These are phyloP conservation scores for Microascus cirrosus DNA, from an alignment of 2,329 filamentous ascomycete genomes.

Conservation along the genomic window DNA sequence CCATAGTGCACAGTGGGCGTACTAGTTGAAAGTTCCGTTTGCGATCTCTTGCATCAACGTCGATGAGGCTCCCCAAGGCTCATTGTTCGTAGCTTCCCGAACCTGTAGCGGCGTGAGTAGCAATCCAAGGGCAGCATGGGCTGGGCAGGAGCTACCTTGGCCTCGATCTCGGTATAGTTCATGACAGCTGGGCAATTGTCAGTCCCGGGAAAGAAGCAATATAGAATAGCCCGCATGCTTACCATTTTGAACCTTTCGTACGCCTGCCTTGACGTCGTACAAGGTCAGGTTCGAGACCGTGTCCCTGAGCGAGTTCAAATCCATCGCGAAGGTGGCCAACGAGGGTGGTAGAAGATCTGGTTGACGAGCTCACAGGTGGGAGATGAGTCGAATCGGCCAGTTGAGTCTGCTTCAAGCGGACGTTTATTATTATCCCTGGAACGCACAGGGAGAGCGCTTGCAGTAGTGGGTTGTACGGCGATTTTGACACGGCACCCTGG, in stretches of 20 bases:
- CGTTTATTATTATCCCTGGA: not conserved
- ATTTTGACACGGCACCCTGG: not conserved
- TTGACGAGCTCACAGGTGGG: not conserved
- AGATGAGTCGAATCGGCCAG: not conserved
- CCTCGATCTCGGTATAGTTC: constrained; percentile 95
- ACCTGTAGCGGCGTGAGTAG: constrained; percentile 42
- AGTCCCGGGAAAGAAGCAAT: constrained; percentile 12
- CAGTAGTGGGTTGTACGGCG: not conserved
- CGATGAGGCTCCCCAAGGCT: constrained; percentile 84
- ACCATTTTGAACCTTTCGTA: constrained; percentile 97
- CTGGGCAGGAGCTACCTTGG: constrained; percentile 35
- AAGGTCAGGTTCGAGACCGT: constrained; percentile 85
- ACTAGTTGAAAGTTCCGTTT: constrained; percentile 98
- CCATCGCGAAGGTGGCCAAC: constrained; percentile 45
- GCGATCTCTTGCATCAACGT: constrained; percentile 96
- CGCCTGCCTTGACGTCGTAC: constrained; percentile 90
- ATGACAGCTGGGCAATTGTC: constrained; percentile 62
- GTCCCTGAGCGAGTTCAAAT: constrained; percentile 74
- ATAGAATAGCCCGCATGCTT: constrained; percentile 16
- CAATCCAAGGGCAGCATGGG: constrained; percentile 4
- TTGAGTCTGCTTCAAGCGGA: not conserved
- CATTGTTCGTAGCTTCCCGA: constrained; percentile 96
- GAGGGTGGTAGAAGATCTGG: not conserved
- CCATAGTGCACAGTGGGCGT: constrained; percentile 11
- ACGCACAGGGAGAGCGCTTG: not conserved